Evolutionary conservation across 345 rosid genomes (phyloP), one percentile per base, ranked within the genome.

Genomic region (Kernera saxatilis): DNA sequence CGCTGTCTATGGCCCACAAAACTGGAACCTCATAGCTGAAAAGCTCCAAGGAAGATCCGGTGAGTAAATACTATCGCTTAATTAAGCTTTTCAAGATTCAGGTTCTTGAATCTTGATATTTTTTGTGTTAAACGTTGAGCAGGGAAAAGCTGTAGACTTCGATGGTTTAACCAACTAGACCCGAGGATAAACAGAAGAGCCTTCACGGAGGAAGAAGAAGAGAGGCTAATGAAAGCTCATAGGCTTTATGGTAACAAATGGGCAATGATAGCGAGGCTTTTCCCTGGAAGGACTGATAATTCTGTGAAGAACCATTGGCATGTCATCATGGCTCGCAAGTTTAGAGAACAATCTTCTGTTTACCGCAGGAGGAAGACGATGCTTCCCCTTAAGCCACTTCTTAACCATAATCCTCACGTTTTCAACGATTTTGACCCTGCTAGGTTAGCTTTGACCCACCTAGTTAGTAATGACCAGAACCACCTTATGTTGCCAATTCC

Each of bases 31-130:
- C 78, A 88, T 91, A 32, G 94, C 97, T 2, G 86, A 89, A 71
- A 83, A 87, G 79, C 92, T 93, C 45, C 70, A 79, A 49, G 98
- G 97, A 81, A 85, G 98, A 91, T 91, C 97, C 69, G 98, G 96
- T 90, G 75, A 26, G 37, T 49, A 39, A 49, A 37, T 27, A 10
- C n/a, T 32, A 17, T 13, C 30, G 1, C 35, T 23, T 60, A n/a
- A 2, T 30, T 58, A 53, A n/a, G 13, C 2, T 5, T 40, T 36
- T 5, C 32, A 67, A 40, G 54, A 22, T 50, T 30, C 0, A 6
- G 5, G 5, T 35, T 68, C 37, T 67, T 39, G 33, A 23, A 14
- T 41, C 36, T 43, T 60, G 69, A 58, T 23, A 4, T 45, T 69
- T 37, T 46, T 15, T 61, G n/a, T 50, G 1, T 29, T 29, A 2